Base-by-base conservation (phyloP, 179 eudicot genomes). In the Silene noctiflora region DNA sequence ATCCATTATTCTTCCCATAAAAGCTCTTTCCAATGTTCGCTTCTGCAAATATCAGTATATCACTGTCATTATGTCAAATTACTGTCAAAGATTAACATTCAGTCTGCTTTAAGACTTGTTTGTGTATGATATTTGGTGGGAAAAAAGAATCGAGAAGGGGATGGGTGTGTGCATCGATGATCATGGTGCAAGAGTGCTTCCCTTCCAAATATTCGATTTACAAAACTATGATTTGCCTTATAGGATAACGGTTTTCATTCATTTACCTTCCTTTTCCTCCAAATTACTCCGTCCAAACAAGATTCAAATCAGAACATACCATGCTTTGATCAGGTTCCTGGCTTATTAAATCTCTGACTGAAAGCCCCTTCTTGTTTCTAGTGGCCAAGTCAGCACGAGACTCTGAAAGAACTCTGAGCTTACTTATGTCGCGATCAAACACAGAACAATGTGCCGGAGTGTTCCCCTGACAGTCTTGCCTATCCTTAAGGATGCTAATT, bases 401-500 rank as follows among this genome's bases (percentile, higher is more conserved):
- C 22, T 68, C 71, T n/a, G 27, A 35, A n/a, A 68, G 24, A 5
- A 68, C 13, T 17, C 51, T 68, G 20, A 68, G 19, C 71, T 68
- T 68, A 9, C 21, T 19, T 6, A 16, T 19, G 14, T 68, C 56
- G 1, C 27, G 3, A 5, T 31, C 20, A 27, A 17, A 4, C 8
- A 68, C 42, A 6, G 71, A 46, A 7, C 10, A 4, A 39, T 68
- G 71, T 33, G 24, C 51, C 3, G 53, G 24, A 2, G 71, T 68
- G 27, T 68, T 68, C 24, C 53, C 71, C 6, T 68, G 22, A 42
- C 21, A 35, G 53, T 68, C 51, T 19, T 68, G 55, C 8, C 25
- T 39, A 20, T 68, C 53, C 71, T 39, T 68, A 19, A 68, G 71
- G 71, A 35, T n/a, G 53, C 42, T 19, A 22, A 68, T n/a, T 68